Conservation (phyloP, 225 moss, liverwort and hornwort species). For the Marchantia paleacea region DNA sequence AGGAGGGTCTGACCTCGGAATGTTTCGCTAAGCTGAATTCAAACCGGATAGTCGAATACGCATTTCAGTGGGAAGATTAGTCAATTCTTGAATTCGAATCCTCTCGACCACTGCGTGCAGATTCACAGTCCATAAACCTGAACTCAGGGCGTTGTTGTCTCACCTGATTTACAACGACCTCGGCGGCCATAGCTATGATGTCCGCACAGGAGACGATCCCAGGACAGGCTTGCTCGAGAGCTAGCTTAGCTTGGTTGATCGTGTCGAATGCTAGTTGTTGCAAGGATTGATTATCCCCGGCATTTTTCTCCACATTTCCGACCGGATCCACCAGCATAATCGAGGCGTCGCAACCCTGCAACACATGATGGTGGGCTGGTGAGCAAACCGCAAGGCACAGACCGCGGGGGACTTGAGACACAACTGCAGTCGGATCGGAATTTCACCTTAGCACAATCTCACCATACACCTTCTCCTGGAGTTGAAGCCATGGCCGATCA, state of each 20-base stretch:
- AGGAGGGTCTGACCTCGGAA: background rate
- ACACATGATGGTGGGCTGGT: background rate
- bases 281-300: constrained; percentile 45
- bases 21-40: background rate
- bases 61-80: no score
- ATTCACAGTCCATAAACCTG: background rate
- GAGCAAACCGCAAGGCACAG: background rate
- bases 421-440: background rate
- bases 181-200: constrained; percentile 51
- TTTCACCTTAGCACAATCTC: background rate
- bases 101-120: background rate
- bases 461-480: background rate
- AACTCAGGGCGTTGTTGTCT: background rate
- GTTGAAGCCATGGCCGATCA: constrained; percentile 3
- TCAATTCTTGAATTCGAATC: no score
- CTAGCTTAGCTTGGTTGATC: constrained; percentile 45
- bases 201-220: constrained; percentile 68
- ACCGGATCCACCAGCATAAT: constrained; percentile 47
- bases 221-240: constrained; percentile 54
- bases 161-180: constrained; percentile 51
- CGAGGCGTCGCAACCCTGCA: constrained; percentile 71
- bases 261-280: constrained; percentile 51
- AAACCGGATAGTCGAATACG: background rate
- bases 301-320: constrained; percentile 44
- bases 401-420: background rate